phyloP scores from a whole-genome alignment of 306 rosid genomes.

The Quillaja saponaria region DNA sequence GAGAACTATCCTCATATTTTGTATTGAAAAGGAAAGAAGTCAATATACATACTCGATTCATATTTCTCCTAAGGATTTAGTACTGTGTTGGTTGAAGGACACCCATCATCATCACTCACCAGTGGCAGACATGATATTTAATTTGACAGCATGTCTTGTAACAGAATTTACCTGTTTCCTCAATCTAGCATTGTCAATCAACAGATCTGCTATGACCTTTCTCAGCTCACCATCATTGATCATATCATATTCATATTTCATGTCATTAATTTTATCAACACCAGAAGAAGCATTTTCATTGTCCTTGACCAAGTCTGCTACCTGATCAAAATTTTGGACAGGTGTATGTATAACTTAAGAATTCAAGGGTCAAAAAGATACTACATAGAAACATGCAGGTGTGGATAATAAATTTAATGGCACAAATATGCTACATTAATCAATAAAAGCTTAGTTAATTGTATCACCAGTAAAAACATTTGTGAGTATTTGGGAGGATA shows the following conservation, averaged over 20 bases:
- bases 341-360: neutral
- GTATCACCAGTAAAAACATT: conserved; percentile 10
- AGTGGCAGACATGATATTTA: conserved; percentile 40
- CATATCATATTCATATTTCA: conserved; percentile 30
- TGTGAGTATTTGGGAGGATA: conserved; percentile 11
- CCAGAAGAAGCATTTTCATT: conserved; percentile 35
- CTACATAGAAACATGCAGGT: neutral
- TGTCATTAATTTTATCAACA: conserved; percentile 42
- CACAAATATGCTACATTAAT: neutral
- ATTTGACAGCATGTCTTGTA: conserved; percentile 46
- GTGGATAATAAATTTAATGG: no score
- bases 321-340: conserved; percentile 51
- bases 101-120: conserved; percentile 40
- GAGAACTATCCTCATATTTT: neutral
- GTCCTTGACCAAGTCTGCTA: conserved; percentile 53
- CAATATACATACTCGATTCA: conserved; percentile 39
- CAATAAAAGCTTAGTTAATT: neutral
- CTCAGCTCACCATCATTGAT: conserved; percentile 59
- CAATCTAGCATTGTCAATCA: conserved; percentile 70
- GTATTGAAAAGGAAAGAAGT: conserved; percentile 16
- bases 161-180: conserved; percentile 74
- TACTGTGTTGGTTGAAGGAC: conserved; percentile 39
- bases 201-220: conserved; percentile 61
- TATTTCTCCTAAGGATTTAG: conserved; percentile 42
- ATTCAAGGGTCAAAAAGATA: neutral